phyloP scores from a whole-genome alignment of 169 alveolate genomes.

The Plasmodium gonderi region DNA sequence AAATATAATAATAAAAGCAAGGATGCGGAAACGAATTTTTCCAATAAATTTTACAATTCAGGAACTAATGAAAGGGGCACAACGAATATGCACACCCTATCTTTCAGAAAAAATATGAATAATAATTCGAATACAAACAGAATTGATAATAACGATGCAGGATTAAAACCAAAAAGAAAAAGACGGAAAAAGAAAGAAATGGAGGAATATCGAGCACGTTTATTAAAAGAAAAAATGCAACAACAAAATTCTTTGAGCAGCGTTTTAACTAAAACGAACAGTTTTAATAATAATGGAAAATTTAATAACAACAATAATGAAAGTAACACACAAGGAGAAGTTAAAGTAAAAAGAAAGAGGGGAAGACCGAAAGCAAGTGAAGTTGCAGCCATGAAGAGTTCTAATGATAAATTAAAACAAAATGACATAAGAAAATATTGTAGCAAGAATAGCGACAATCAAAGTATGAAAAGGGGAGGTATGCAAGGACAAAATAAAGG shows the following conservation, averaged over 20 bases:
- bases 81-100: background rate
- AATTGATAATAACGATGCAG: slow-evolving; percentile 20
- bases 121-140: background rate
- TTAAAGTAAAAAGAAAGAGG: slow-evolving; percentile 68
- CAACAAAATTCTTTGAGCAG: slow-evolving; percentile 66
- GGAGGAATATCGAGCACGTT: slow-evolving; percentile 73
- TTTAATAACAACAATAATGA: slow-evolving; percentile 30
- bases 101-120: background rate
- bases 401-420: slow-evolving; percentile 37
- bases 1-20: slow-evolving; percentile 18
- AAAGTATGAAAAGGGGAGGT: slow-evolving; percentile 15
- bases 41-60: slow-evolving; percentile 5
- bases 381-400: slow-evolving; percentile 30
- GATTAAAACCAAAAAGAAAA: slow-evolving; percentile 72
- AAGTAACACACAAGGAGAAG: slow-evolving; percentile 43
- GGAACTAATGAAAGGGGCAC: background rate
- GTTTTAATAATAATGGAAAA: slow-evolving; percentile 1
- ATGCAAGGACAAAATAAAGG: slow-evolving; percentile 12
- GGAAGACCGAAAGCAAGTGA: slow-evolving; percentile 72
- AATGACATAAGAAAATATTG: slow-evolving; percentile 69
- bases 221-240: slow-evolving; percentile 61
- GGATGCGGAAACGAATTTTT: background rate
- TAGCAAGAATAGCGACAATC: slow-evolving; percentile 53
- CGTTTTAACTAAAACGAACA: slow-evolving; percentile 36
- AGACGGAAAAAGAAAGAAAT: slow-evolving; percentile 74